Base-by-base conservation (phyloP, 768 basidiomycete genomes). In the Tephrocybe sp. region DNA sequence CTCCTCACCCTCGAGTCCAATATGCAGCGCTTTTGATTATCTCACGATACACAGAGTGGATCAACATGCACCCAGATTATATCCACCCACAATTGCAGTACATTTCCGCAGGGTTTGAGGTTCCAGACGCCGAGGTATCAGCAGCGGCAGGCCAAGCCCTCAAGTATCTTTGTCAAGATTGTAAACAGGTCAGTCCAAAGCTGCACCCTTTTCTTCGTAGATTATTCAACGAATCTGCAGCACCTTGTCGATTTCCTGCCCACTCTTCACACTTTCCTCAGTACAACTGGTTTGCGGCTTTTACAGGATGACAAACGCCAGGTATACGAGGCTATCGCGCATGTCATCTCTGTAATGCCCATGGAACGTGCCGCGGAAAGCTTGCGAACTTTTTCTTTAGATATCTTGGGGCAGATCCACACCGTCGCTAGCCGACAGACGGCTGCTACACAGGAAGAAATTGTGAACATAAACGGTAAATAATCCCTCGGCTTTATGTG, bases 41-140 rank as follows among this genome's bases (percentile, higher is more conserved):
- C 53, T 89, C 92, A 4, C 84, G 97, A 14, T 99, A 99, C 68
- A 94, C 94, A 16, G 90, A 96, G 68, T 99, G 97, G 97, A 89
- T 94, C 61, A 89, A 87, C 63, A 74, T 75, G 56, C 95, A 98
- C 65, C 89, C 96, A 1, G 74, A 83, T 31, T 93, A 97, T 62
- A 88, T 99, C 57, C 76, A 78, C 30, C 82, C 81, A 66, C 90
- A 93, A 65, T 73, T 99, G 17, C 86, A 89, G 61, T 98, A 96
- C 65, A 88, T 98, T 45, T 93, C 94, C 8, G 75, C 85, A 19
- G 96, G 97, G 1, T 98, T 98, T 61, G 87, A 94, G 55, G 85
- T 87, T 63, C 53, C 75, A 2, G 89, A 92, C 64, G 48, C 67
- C 1, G 92, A 97, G 61, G 94, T 98, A 30, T 83, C 83, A 55